Conservation (phyloP, 768 basidiomycete species). For the Leccinum subgranulosum region DNA sequence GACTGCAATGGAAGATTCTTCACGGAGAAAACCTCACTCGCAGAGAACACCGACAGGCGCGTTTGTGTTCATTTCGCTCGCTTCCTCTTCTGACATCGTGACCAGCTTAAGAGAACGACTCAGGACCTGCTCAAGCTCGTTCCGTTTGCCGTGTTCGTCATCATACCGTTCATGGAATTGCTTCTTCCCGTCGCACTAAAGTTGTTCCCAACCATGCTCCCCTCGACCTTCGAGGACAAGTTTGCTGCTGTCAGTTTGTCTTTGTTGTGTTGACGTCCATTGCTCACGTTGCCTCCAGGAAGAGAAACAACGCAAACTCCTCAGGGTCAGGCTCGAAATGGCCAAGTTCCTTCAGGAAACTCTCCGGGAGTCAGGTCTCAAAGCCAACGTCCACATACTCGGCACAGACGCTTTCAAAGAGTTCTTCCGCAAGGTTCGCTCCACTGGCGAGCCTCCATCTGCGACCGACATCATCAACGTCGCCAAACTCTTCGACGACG, state of each 20-base stretch:
- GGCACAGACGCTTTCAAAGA: conserved; percentile 96
- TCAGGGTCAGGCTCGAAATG: conserved; percentile 95
- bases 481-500: conserved; percentile 95
- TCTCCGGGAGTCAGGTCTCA: conserved; percentile 88
- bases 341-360: conserved; percentile 99
- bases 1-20: conserved; percentile 89
- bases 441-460: conserved; percentile 93
- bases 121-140: conserved; percentile 89
- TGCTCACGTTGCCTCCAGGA: conserved; percentile 47
- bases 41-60: conserved; percentile 88
- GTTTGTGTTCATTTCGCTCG: conserved; percentile 7
- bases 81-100: neutral
- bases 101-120: conserved; percentile 87
- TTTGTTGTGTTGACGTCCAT: neutral
- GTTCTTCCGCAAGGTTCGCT: conserved; percentile 98
- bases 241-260: conserved; percentile 70
- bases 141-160: conserved; percentile 91
- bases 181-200: conserved; percentile 94
- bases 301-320: conserved; percentile 94
- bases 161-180: conserved; percentile 98
- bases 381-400: conserved; percentile 90
- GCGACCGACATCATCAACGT: conserved; percentile 88
- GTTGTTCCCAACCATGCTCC: conserved; percentile 98
- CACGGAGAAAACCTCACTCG: conserved; percentile 90
- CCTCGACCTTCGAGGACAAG: conserved; percentile 97